A percentile compares a stretch with the other conserved stretches of the same genome.
These are phyloP conservation scores for Rhododendron mucronatum DNA, from an alignment of 148 eudicot genomes.

Conservation along the genomic window DNA sequence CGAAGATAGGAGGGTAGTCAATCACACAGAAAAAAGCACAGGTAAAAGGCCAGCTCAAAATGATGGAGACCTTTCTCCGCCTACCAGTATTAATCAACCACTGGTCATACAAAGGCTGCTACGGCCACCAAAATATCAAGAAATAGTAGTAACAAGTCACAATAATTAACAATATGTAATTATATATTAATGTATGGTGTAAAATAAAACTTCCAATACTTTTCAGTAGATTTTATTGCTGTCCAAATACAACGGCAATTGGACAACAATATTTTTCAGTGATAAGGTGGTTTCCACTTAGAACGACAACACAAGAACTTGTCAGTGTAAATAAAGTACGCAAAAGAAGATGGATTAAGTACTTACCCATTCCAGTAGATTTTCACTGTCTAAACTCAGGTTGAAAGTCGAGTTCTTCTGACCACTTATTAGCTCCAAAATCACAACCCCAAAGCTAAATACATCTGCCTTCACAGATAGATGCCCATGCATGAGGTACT, in stretches of 20 bases:
- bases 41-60: not conserved
- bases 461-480: slow-evolving; percentile 80
- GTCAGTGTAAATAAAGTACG: not conserved
- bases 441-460: slow-evolving; percentile 77
- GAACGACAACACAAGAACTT: not conserved
- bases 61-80: not conserved
- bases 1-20: not conserved
- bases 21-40: not conserved
- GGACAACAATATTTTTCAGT: not conserved
- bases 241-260: not conserved
- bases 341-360: not conserved
- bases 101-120: not conserved
- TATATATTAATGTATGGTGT: not conserved
- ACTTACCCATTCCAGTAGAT: slow-evolving; percentile 81
- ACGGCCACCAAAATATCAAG: not conserved
- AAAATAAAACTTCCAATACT: not conserved
- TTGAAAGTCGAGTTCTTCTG: slow-evolving; percentile 55
- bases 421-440: slow-evolving; percentile 79
- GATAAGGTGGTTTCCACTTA: not conserved
- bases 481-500: slow-evolving; percentile 66
- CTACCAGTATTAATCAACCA: not conserved
- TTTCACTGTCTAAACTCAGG: slow-evolving; percentile 27
- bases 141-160: not conserved
- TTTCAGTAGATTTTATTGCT: not conserved
- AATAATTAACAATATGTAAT: not conserved